Evolutionary conservation across 1,284 basidiomycete genomes (phyloP), one percentile per base, ranked within the genome.

Genomic region (Irpex sp.): DNA sequence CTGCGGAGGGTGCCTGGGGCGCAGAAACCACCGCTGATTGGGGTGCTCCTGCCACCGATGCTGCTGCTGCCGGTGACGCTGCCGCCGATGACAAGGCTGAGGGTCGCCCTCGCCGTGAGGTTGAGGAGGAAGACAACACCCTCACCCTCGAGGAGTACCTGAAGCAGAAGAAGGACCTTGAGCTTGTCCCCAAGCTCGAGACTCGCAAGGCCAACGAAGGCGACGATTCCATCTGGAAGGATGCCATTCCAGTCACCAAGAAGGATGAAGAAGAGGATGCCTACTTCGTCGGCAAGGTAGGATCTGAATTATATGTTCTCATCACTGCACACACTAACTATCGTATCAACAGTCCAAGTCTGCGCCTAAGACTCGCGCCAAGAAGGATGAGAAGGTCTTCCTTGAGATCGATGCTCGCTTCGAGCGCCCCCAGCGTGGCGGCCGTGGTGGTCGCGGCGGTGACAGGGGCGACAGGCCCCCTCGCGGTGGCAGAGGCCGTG

Each of bases 91-190:
- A 76, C 62, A 74, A 73, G 66, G 60, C 66, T 49, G 79, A 76
- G 36, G 74, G 73, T 33, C 64, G 62, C 39, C 62, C 56, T 19
- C 59, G 60, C 43, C 63, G 80, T 61, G 76, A 80, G 70, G 73
- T 75, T 26, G 95, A 97, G 76, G 94, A 96, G 76, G 94, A 95
- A 77, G 95, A 97, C 80, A 94, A 95, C 78, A 96, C 94, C 51
- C 82, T 94, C 69, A 94, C 92, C 49, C 81, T 92, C 68, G 93
- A 94, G 59, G 87, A 95, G 75, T 95, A 94, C 77, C 80, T 90
- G 65, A 87, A 90, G 66, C 84, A 91, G 77, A 80, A 90, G 77
- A 87, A 84, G 71, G 84, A 84, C 2, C 66, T 65, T n/a, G 67
- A 77, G 26, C 69, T 76, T 66, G 74, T 90, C 49, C 88, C 90